phyloP scores from a whole-genome alignment of 2,329 filamentous ascomycete genomes.

The Trichoderma sp. region DNA sequence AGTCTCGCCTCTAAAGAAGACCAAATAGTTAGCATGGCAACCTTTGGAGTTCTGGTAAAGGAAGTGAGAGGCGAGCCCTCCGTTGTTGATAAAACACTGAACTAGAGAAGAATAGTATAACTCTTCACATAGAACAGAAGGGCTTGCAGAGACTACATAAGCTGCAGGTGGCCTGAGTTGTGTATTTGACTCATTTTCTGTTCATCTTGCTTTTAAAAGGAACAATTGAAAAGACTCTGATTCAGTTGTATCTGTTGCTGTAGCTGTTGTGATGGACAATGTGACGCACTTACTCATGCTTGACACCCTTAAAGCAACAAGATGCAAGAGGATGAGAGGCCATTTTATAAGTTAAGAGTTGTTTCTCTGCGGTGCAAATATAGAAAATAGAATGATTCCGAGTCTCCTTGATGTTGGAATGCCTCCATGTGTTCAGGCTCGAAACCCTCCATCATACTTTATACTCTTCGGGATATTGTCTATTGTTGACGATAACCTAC shows the following conservation, averaged over 20 bases:
- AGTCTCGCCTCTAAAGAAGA: conserved; percentile 46
- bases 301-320: background rate
- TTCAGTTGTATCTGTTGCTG: background rate
- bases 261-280: background rate
- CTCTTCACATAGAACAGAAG: background rate
- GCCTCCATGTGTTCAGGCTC: background rate
- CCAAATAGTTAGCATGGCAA: background rate
- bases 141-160: background rate
- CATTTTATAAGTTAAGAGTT: background rate
- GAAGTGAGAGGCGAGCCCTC: background rate
- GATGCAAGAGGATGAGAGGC: background rate
- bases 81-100: background rate
- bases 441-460: background rate
- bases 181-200: background rate
- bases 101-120: background rate
- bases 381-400: background rate
- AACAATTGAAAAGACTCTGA: background rate
- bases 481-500: background rate
- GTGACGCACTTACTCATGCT: background rate
- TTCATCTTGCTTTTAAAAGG: background rate
- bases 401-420: background rate
- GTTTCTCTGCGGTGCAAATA: background rate
- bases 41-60: background rate
- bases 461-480: background rate
- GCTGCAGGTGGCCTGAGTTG: background rate